Base-by-base conservation (phyloP, 176 grass and related monocot species). In the Musa schizocarpa region DNA sequence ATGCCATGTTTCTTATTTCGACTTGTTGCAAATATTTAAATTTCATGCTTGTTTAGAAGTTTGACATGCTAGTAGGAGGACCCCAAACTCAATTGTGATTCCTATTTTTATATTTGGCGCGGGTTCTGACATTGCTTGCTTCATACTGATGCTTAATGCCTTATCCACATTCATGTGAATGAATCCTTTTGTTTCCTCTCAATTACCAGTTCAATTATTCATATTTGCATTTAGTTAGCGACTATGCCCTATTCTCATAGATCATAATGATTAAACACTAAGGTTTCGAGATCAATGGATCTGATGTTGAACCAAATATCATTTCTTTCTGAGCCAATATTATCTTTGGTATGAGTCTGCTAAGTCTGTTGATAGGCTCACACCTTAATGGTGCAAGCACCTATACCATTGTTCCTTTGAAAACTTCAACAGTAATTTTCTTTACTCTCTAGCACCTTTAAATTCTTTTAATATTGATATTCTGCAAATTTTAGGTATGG, bases 401-500 rank as follows among this genome's bases (percentile, higher is more conserved):
- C 16, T 29, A 8, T 8, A 4, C 11, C 29, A 9, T 29, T 6
- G 2, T 29, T 29, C 14, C 7, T n/a, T 61, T 61, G 9, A 25
- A 52, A 72, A 22, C 23, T 20, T 10, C 22, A 54, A 73, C 7
- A 22, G 49, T 22, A 29, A 66, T 66, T 77, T 77, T 9, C 3
- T 9, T 3, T 50, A 23, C 6, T 57, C 17, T 43, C 10, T 26
- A 2, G 7, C 12, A 22, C 50, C 50, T 78, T 25, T 21, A 21
- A 71, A 10, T 19, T 27, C 50, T 26, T 71, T 16, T 51, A 25
- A 50, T 24, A 52, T 24, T 72, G 21, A 57, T 72, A 24, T 50
- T 48, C 25, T 80, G 51, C 53, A 63, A 22, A 50, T 73, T 17
- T 74, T 57, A 98, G 94, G 82, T 98, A 93, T 55, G 94, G 90